Evolutionary conservation across 768 basidiomycete species (phyloP), one percentile per base, ranked within the genome.

Genomic region (Suillus fuscotomentosus): DNA sequence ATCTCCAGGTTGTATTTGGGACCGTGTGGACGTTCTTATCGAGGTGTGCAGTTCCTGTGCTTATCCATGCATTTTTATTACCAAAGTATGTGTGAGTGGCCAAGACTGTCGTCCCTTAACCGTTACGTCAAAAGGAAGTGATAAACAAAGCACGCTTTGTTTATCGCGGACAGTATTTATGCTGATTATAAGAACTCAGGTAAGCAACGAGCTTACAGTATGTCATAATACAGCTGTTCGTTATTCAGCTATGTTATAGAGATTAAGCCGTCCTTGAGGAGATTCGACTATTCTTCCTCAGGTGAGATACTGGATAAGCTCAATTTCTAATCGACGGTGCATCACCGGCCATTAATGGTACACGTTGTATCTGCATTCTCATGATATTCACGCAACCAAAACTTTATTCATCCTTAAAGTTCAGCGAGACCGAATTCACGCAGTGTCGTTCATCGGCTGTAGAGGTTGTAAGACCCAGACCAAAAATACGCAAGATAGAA

Each of bases 401-500:
- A 14, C 22, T n/a, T 62, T 47, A 76, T 59, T 71, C 13, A 0
- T 87, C 84, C 22, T 80, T 75, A 78, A 96, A 96, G 63, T 82
- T 91, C 59, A 97, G 78, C 3, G 93, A 94, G 67, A 97, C 73
- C 4, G 93, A 95, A 74, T 97, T 97, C 65, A 97, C 92, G 70
- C 93, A 94, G 72, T 95, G 92, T 42, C 92, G 86, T 72, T 94
- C 92, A 71, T 94, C 87, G 60, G 86, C 92, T 91, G 70, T 63
- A 20, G 42, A 11, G 8, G 41, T 9, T 75, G 15, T 55, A 64
- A 51, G 34, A 1, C 41, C 5, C 36, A 5, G 41, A 41, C 36
- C 24, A n/a, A 24, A n/a, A 24, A 9, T 50, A 15, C 17, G 22
- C 1, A 54, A 22, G 22, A 48, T 27, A 64, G 47, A 62, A 53